A percentile compares a stretch with the other conserved stretches of the same genome.
Conservation (phyloP, 345 rosid species). For the Iberis pinnata region DNA sequence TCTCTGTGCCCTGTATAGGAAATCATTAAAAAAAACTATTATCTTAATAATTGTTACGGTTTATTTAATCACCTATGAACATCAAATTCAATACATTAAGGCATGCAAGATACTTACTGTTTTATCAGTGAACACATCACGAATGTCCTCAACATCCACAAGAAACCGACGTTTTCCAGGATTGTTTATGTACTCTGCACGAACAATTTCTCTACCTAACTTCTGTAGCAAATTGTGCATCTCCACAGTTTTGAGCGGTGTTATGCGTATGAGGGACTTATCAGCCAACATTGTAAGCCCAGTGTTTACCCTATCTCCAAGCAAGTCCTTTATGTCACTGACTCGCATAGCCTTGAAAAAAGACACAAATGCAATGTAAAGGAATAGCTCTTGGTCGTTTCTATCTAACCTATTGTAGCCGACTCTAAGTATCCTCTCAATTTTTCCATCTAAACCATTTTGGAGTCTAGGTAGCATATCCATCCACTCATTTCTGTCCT, state of each 20-base stretch:
- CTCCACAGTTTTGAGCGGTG: not conserved
- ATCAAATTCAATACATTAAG: too few species aligned
- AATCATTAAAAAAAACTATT: too few species aligned
- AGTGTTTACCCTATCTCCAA: not conserved
- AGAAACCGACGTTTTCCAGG: constrained; percentile 24
- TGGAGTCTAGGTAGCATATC: constrained; percentile 8
- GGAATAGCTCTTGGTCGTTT: constrained; percentile 18
- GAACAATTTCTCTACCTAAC: constrained; percentile 24
- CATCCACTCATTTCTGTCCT: too few species aligned
- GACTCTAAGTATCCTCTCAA: constrained; percentile 12
- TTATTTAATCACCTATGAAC: too few species aligned
- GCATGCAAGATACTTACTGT: constrained; percentile 4
- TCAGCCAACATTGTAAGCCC: not conserved
- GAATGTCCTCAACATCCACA: constrained; percentile 7
- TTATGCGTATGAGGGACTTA: constrained; percentile 22
- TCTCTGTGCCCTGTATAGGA: too few species aligned
- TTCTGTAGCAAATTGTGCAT: constrained; percentile 30
- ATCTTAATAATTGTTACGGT: too few species aligned
- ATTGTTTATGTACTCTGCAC: not conserved
- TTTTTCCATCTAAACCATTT: constrained; percentile 9
- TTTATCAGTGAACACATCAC: not conserved
- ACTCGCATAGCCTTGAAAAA: not conserved
- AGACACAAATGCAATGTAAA: constrained; percentile 32
- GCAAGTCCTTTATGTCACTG: not conserved
- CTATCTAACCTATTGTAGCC: constrained; percentile 21